Evolutionary conservation across 495 filamentous ascomycete genomes (phyloP).

Genomic region (Xylaria longipes): DNA sequence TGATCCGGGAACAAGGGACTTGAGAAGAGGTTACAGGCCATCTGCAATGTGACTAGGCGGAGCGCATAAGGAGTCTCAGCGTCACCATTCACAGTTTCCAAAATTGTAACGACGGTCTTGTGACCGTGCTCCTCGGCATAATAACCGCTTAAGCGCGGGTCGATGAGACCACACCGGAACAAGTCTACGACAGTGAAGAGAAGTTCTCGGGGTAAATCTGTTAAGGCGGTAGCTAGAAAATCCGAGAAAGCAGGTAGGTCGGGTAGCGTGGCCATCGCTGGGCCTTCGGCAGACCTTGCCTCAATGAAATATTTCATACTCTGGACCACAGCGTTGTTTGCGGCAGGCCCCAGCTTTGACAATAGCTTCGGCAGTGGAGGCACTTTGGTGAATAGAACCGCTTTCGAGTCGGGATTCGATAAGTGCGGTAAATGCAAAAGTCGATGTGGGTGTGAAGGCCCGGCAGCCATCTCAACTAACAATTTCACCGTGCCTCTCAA

Average conservation of each 20-base stretch:
- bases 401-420: constrained; percentile 64
- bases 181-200: constrained; percentile 86
- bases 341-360: constrained; percentile 69
- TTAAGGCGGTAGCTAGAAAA: constrained; percentile 58
- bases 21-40: constrained; percentile 68
- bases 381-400: constrained; percentile 76
- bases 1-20: constrained; percentile 61
- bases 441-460: constrained; percentile 76
- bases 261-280: constrained; percentile 66
- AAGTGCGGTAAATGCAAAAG: constrained; percentile 72
- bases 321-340: constrained; percentile 59
- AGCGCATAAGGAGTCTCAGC: constrained; percentile 74
- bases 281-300: constrained; percentile 56
- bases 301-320: constrained; percentile 71
- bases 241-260: constrained; percentile 60
- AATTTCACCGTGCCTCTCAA: constrained; percentile 75
- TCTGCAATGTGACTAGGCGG: constrained; percentile 76
- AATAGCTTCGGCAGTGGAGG: constrained; percentile 86
- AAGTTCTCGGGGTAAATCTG: constrained; percentile 59
- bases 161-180: constrained; percentile 75
- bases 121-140: constrained; percentile 78
- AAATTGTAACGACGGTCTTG: constrained; percentile 66
- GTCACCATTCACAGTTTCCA: constrained; percentile 62
- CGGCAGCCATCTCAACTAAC: constrained; percentile 74
- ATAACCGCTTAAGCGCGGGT: constrained; percentile 84